These are phyloP conservation scores for Saccharomycopsis schoenii DNA, from an alignment of 805 yeast genomes.

Conservation along the genomic window DNA sequence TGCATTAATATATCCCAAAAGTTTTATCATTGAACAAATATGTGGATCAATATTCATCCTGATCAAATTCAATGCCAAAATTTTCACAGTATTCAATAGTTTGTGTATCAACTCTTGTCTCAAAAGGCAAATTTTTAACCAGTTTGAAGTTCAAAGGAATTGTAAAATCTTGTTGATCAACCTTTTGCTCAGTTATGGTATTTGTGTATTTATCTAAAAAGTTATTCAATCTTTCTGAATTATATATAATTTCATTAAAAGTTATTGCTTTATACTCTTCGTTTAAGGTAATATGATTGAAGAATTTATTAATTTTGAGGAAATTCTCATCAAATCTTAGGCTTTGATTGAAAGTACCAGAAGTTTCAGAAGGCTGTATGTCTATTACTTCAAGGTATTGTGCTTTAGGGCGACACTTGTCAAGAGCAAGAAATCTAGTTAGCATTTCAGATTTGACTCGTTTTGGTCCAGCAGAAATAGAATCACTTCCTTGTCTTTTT, in stretches of 20 bases:
- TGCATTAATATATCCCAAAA: neutral
- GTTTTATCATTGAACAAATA: no score
- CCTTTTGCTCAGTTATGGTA: constrained; percentile 18
- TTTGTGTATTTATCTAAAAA: neutral
- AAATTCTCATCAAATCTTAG: constrained; percentile 11
- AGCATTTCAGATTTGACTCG: constrained; percentile 8
- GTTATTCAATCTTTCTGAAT: constrained; percentile 19
- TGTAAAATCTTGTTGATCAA: constrained; percentile 21
- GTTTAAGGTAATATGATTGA: neutral
- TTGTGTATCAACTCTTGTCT: constrained; percentile 31
- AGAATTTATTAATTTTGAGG: constrained; percentile 4
- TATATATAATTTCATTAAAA: neutral
- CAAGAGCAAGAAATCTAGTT: constrained; percentile 66
- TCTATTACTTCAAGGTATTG: constrained; percentile 44
- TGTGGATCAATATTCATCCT: neutral
- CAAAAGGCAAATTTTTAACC: constrained; percentile 18
- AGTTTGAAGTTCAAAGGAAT: constrained; percentile 17
- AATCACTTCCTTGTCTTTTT: constrained; percentile 1
- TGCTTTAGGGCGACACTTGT: constrained; percentile 68
- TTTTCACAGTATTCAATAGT: constrained; percentile 27
- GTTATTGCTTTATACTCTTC: neutral
- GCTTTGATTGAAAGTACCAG: neutral
- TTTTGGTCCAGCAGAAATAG: neutral
- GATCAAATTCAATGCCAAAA: constrained; percentile 9
- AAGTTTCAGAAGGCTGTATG: constrained; percentile 24